Base-by-base conservation (phyloP, 257 asterid species). In the Solanum appendiculatum region DNA sequence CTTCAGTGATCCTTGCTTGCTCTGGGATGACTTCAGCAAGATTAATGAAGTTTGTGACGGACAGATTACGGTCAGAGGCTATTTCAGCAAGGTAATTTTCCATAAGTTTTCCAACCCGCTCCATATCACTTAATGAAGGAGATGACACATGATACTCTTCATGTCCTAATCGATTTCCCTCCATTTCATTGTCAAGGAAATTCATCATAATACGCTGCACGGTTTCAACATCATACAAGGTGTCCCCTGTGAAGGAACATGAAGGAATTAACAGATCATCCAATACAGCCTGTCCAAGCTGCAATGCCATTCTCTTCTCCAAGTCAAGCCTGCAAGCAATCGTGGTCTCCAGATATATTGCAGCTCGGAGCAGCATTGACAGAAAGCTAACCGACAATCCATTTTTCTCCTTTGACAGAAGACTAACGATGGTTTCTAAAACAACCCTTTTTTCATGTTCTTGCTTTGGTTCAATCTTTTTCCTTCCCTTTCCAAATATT, bases 321-420 rank as follows among this genome's bases (percentile, higher is more conserved):
- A 96, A 81, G 89, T 96, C 98, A 9, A 96, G 95, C 90, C 95
- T 88, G 88, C 99, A 96, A 60, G 98, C 97, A 29, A 95, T 95
- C 2, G 98, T 95, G 14, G 98, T 94, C 37, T 95, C 98, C 2
- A 96, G 91, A 88, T 88, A 92, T 74, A 94, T 94, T 25, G 98
- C 89, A 25, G 98, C 99, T 86, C 98, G 90, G 7, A 96, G 96
- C 74, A 95, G 95, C 98, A 93, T 94, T 14, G 98, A 96, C 4
- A 96, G 92, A 89, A 95, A 95, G 94, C 98, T 94, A 40, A 96
- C 98, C 0, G 98, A 93, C 90, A 93, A 86, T 4, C 93, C 85
- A 89, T 96, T 93, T 78, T 91, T 93, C 94, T 92, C 99, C 88
- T 92, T 90, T 21, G 98, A 98, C 5, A 96, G 90, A 82, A 96